Evolutionary conservation across 1,284 basidiomycete genomes (phyloP).

Genomic region (Trichosporon faecale): DNA sequence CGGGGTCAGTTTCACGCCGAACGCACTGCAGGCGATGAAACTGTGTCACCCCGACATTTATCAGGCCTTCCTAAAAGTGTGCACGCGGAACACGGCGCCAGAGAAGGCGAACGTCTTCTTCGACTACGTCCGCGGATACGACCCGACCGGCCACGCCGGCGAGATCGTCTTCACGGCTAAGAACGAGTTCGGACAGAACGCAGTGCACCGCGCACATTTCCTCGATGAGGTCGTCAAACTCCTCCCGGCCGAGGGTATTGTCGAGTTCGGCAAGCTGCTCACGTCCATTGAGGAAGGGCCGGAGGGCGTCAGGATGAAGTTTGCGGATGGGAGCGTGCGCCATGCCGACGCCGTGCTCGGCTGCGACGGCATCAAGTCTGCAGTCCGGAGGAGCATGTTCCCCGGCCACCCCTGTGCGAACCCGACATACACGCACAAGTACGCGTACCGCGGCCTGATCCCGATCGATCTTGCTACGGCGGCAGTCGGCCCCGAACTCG

Average conservation of each 20-base stretch:
- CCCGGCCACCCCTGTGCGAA: conserved; percentile 17
- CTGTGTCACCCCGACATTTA: conserved; percentile 21
- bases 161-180: conserved; percentile 16
- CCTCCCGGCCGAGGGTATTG: conserved; percentile 10
- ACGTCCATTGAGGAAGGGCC: background rate
- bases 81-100: conserved; percentile 20
- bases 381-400: conserved; percentile 17
- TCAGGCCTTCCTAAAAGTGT: conserved; percentile 24
- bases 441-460: conserved; percentile 28
- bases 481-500: conserved; percentile 22
- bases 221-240: conserved; percentile 28
- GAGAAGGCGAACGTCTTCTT: conserved; percentile 20
- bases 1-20: conserved; percentile 25
- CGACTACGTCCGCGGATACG: conserved; percentile 23
- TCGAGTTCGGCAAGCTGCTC: conserved; percentile 23
- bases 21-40: conserved; percentile 24
- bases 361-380: conserved; percentile 28
- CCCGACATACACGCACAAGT: conserved; percentile 26
- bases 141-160: background rate
- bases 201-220: conserved; percentile 28
- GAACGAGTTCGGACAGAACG: conserved; percentile 22
- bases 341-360: conserved; percentile 18
- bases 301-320: conserved; percentile 8
- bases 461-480: conserved; percentile 20
- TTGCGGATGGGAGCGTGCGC: conserved; percentile 24